Evolutionary conservation across 176 grass and related monocot species (phyloP).

Genomic region (Melocanna baccifera): DNA sequence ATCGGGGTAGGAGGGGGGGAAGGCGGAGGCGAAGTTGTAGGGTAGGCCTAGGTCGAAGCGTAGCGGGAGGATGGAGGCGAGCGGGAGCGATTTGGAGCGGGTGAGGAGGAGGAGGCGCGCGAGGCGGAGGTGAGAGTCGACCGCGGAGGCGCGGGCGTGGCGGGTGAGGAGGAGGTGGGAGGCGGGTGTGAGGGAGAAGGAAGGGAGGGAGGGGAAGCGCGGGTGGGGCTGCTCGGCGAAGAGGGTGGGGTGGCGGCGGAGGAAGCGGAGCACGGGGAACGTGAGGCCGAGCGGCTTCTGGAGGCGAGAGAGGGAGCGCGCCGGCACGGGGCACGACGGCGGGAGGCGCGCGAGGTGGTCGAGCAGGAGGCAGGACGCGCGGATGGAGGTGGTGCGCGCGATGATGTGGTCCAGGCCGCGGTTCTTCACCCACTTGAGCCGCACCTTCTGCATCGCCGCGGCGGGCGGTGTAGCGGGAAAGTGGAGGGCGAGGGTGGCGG

Average conservation of each 20-base stretch:
- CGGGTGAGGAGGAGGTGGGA: conserved; percentile 52
- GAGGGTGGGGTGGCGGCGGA: conserved; percentile 83
- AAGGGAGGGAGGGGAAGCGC: conserved; percentile 69
- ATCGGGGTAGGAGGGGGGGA: conserved; percentile 51
- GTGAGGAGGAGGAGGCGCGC: conserved; percentile 81
- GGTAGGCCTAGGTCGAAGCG: conserved; percentile 90
- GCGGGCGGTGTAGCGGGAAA: neutral
- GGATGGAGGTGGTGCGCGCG: conserved; percentile 69
- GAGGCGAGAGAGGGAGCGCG: conserved; percentile 60
- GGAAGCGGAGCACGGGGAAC: conserved; percentile 81
- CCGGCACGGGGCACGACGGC: conserved; percentile 43
- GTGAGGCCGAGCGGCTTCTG: conserved; percentile 79
- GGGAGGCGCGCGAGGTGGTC: conserved; percentile 67
- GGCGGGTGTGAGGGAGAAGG: conserved; percentile 65
- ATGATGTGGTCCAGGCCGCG: conserved; percentile 91
- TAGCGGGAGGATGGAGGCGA: conserved; percentile 63
- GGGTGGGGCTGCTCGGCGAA: conserved; percentile 70
- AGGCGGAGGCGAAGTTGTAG: conserved; percentile 54
- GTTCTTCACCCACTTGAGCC: conserved; percentile 97
- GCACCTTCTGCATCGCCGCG: conserved; percentile 67
- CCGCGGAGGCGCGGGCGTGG: conserved; percentile 34
- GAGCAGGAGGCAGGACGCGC: conserved; percentile 72
- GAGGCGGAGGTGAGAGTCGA: conserved; percentile 65
- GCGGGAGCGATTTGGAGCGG: conserved; percentile 61
- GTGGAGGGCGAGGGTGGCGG: neutral